Conservation (phyloP, 2,329 filamentous ascomycete genomes). For the Calonectria fujianensis region DNA sequence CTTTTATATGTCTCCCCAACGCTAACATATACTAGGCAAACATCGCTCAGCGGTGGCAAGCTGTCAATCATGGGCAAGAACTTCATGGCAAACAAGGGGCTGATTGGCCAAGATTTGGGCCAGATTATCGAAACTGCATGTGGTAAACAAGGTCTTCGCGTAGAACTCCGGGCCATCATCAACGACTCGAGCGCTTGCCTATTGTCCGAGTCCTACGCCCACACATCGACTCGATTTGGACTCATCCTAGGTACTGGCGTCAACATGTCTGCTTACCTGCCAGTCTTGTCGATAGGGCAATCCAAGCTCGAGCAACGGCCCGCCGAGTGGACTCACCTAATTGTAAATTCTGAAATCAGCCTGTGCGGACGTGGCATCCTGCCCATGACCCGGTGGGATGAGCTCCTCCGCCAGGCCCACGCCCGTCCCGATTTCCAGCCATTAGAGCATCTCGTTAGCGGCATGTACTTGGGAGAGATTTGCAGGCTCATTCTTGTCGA, state of each 20-base stretch:
- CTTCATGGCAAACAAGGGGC: conserved; percentile 75
- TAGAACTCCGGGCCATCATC: conserved; percentile 76
- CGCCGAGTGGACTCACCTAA: conserved; percentile 75
- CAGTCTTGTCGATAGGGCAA: conserved; percentile 72
- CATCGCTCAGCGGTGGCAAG: conserved; percentile 75
- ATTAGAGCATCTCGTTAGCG: conserved; percentile 77
- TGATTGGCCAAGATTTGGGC: conserved; percentile 76
- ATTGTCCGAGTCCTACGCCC: conserved; percentile 77
- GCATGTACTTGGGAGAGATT: conserved; percentile 81
- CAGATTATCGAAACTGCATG: conserved; percentile 75
- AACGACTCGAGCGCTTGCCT: conserved; percentile 82
- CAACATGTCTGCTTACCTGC: conserved; percentile 80
- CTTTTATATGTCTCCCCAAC: conserved; percentile 26
- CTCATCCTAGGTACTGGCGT: conserved; percentile 81
- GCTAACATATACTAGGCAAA: conserved; percentile 72
- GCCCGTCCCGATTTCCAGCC: conserved; percentile 77
- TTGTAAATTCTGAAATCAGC: conserved; percentile 80
- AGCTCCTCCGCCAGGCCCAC: conserved; percentile 70
- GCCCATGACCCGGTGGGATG: conserved; percentile 78
- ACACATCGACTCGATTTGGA: conserved; percentile 76
- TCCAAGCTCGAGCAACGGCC: conserved; percentile 75
- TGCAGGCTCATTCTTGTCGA: conserved; percentile 75
- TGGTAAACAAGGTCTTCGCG: conserved; percentile 68
- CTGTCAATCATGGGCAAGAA: conserved; percentile 80
- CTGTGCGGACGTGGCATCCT: conserved; percentile 79